Conservation (phyloP, 2,329 filamentous ascomycete genomes). For the Trichoderma sp. region DNA sequence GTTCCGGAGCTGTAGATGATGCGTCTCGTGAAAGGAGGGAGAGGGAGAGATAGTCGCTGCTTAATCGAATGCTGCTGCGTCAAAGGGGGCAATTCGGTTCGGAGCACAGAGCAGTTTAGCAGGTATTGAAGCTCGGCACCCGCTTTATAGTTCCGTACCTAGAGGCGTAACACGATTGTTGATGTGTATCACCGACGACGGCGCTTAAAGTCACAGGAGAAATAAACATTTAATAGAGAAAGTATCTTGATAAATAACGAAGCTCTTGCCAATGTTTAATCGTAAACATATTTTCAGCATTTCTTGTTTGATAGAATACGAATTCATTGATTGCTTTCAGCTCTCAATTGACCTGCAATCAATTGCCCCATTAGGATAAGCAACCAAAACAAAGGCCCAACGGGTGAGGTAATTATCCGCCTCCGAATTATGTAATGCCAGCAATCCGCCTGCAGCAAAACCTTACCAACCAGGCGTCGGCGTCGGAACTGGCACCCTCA, state of each 20-base stretch:
- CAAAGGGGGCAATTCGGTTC: not conserved
- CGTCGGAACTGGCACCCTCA: constrained; percentile 20
- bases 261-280: not conserved
- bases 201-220: not conserved
- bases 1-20: not conserved
- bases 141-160: not conserved
- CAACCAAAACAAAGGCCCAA: not conserved
- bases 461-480: constrained; percentile 16
- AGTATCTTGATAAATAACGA: not conserved
- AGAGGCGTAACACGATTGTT: not conserved
- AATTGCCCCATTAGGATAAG: constrained; percentile 13
- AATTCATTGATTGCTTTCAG: not conserved
- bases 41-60: not conserved
- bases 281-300: not conserved
- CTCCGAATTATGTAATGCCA: constrained; percentile 20
- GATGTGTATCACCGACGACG: not conserved
- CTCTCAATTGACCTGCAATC: not conserved
- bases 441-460: constrained; percentile 19
- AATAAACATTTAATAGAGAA: not conserved
- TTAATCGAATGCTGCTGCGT: not conserved
- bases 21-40: not conserved
- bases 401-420: constrained; percentile 21
- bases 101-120: not conserved
- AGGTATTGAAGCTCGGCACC: not conserved
- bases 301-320: not conserved